A percentile compares a stretch with the other conserved stretches of the same genome.
Conservation (phyloP, 768 basidiomycete genomes). For the Boletus barrowsii region DNA sequence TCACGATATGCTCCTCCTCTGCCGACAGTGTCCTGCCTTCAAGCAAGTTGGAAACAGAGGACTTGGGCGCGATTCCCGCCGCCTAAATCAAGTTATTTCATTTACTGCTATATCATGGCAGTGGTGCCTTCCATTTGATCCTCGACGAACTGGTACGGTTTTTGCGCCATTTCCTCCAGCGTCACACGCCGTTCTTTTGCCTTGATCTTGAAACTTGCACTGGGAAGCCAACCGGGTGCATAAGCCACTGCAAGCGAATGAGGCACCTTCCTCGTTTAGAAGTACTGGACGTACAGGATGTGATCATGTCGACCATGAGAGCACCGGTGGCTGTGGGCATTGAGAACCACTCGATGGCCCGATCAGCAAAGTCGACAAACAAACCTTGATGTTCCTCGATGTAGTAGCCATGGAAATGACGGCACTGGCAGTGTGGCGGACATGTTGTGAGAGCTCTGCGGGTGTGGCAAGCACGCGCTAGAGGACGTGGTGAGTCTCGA, state of each 20-base stretch:
- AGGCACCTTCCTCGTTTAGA: neutral
- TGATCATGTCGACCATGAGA: constrained; percentile 53
- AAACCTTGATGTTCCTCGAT: constrained; percentile 51
- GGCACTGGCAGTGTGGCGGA: constrained; percentile 47
- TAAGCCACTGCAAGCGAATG: constrained; percentile 31
- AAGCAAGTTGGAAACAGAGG: constrained; percentile 58
- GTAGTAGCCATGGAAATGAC: constrained; percentile 56
- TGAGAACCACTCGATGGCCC: constrained; percentile 51
- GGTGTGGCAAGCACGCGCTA: constrained; percentile 39
- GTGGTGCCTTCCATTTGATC: constrained; percentile 49
- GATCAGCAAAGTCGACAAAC: constrained; percentile 49
- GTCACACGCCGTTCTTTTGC: constrained; percentile 54
- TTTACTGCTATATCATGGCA: no score
- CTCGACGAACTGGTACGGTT: constrained; percentile 56
- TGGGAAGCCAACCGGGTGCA: constrained; percentile 57
- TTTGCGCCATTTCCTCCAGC: constrained; percentile 52
- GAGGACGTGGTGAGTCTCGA: constrained; percentile 44
- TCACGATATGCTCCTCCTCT: constrained; percentile 58
- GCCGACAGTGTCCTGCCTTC: constrained; percentile 46
- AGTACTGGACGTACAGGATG: constrained; percentile 31
- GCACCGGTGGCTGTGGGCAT: constrained; percentile 46
- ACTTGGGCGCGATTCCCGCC: constrained; percentile 45
- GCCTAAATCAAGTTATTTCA: constrained; percentile 36
- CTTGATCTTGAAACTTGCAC: constrained; percentile 49
- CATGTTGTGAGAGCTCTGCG: constrained; percentile 33